Base-by-base conservation (phyloP, 257 asterid genomes). In the Solanum habrochaites region DNA sequence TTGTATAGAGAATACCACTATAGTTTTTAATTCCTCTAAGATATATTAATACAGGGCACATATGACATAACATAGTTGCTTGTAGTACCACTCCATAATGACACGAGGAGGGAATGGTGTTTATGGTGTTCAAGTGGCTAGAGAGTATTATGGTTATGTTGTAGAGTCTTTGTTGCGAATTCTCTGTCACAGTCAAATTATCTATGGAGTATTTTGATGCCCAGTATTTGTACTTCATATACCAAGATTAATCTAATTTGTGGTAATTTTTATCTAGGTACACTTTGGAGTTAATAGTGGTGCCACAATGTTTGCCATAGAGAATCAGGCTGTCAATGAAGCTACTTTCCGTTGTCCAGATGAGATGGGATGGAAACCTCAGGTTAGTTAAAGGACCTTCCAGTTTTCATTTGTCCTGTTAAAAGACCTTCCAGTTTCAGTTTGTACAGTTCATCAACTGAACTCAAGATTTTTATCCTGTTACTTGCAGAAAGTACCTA, bases 291-390 rank as follows among this genome's bases (percentile, higher is more conserved):
- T 95, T 70, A 97, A 97, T 90, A 97, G 98, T 90, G 98, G 98
- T 85, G 98, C 99, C 71, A 91, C 97, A 88, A 94, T 92, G 94
- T 97, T 97, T 93, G 98, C 98, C 73, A 87, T 97, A 87, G 99
- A 97, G 95, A 90, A 89, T 77, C 98, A 94, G 88, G 99, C 98
- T 31, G 92, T 93, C 89, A 97, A 97, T 89, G 99, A 97, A 93
- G 99, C 99, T 86, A 97, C 98, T 9, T 97, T 97, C 85, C 98
- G 99, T 71, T 97, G 99, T 90, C 98, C 99, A 12, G 99, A 97
- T 90, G 98, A 97, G 91, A 91, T 97, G 98, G 99, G 99, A 86
- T 97, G 99, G 99, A 97, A 97, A 91, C 99, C 99, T 87, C 98
- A 97, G 95, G 99, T 97, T 47, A 39, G 90, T 66, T 69, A 31